phyloP scores from a whole-genome alignment of 345 rosid species.

The Eucalyptus tenuipes region DNA sequence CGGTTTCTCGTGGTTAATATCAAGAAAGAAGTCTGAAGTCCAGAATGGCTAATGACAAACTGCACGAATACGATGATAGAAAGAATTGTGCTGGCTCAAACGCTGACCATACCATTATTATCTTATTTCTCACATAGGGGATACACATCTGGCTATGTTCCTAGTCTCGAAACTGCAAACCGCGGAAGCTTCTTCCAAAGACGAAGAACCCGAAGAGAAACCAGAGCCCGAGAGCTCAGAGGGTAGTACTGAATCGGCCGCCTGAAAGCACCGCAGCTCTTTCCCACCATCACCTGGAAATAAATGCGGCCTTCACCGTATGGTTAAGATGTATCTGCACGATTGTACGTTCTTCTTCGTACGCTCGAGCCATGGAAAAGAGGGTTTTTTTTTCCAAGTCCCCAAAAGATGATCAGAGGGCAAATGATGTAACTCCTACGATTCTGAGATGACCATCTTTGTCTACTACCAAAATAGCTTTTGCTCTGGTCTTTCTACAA shows the following conservation, averaged over 20 bases:
- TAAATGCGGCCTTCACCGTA: not conserved
- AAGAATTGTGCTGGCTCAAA: not conserved
- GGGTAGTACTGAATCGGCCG: not conserved
- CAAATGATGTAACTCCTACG: not conserved
- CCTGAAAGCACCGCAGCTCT: not conserved
- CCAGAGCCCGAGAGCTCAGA: not conserved
- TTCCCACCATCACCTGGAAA: not conserved
- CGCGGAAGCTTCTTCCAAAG: conserved; percentile 6
- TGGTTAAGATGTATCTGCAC: not conserved
- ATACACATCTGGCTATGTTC: conserved; percentile 63
- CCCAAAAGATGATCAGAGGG: not conserved
- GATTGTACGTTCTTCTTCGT: not conserved
- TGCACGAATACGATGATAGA: not conserved
- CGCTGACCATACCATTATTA: not conserved
- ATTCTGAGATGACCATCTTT: not conserved
- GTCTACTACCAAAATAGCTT: not conserved
- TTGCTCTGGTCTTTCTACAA: not conserved
- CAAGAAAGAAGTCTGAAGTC: not conserved
- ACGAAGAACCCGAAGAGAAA: conserved; percentile 16
- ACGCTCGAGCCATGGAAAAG: not conserved
- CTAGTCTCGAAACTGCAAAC: conserved; percentile 50
- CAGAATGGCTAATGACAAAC: not conserved
- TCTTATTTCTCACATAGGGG: conserved; percentile 27
- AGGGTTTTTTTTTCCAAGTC: not conserved
- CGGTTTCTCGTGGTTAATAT: not conserved